Evolutionary conservation across 2,329 filamentous ascomycete genomes (phyloP), one percentile per base, ranked within the genome.

Genomic region (Eutypa lata): DNA sequence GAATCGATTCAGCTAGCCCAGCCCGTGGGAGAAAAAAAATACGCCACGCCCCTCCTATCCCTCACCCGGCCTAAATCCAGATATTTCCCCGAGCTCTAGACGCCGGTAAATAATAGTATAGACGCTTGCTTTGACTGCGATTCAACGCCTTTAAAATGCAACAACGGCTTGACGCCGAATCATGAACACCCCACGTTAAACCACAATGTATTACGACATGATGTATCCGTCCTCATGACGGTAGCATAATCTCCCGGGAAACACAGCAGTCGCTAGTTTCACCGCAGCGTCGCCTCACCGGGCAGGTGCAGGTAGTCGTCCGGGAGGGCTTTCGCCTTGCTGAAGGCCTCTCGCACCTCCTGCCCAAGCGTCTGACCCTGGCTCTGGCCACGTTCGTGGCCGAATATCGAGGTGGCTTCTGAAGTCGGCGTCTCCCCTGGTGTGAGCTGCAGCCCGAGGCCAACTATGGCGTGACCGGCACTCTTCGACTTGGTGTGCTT

Each of bases 391-490:
- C 26, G 35, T 7, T 38, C 49, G 21, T 58, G 57, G 21, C 49
- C 56, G n/a, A 64, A 61, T 7, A 61, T 53, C 43, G 59, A 52
- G 26, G 55, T 24, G 21, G 59, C 54, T 54, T 68, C 69, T 14
- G 64, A 64, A 54, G 61, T 58, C 42, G 73, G 73, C 48, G 72
- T 75, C 21, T 74, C 71, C 51, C 62, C 66, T 28, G 74, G 74
- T n/a, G 74, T 76, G 48, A 73, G 58, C 54, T 71, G 70, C 28
- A 73, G 63, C 19, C 67, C 72, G 38, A 71, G 61, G n/a, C 72
- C 70, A n/a, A 71, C 53, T 21, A 73, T 63, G 26, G 73, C 71
- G 48, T 69, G 61, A 19, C 71, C 72, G 24, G 68, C 66, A 50
- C 71, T 75, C 65, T 70, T 69, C 52, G 70, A 73, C 53, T 69